Evolutionary conservation across 2,329 filamentous ascomycete genomes (phyloP), one percentile per base, ranked within the genome.

Genomic region (Nothomitra cinnamomea): DNA sequence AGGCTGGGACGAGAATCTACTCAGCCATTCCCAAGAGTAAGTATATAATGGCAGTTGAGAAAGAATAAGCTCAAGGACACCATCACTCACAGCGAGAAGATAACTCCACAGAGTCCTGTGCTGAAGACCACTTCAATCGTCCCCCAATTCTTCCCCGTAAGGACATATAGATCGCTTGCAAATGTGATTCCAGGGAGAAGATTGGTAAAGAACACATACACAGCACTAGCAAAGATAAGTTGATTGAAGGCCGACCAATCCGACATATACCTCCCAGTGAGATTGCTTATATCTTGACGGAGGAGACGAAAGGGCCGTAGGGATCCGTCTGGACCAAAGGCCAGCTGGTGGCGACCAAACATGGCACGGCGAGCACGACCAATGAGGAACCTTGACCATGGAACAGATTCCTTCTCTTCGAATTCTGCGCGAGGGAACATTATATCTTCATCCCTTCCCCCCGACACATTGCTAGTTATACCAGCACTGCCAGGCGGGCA

Each of bases 161-260:
- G 65, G 3, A 75, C 73, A 60, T 79, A 80, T 54, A 83, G 63
- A 61, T 83, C 80, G 61, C 75, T 79, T 0, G 79, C 79, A 64
- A 83, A 83, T 0, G 79, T 83, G 60, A 83, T 82, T 1, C 80
- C 79, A 0, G 80, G 80, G 10, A 83, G 64, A 4, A 83, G 69
- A 61, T 82, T 82, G 25, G 78, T 82, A 61, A 83, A 82, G 68
- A 82, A 82, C 56, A 82, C 72, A 64, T 80, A 82, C 28, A 82
- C 72, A 1, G 79, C 75, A 60, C 77, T 80, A 22, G 79, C 79
- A 53, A 83, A 65, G 5, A 82, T 68, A 40, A 82, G 66, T 60
- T 83, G 80, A 60, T 82, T 82, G 64, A 83, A 82, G 21, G 74
- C 58, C 3, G 65, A 69, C 76, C 75, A 78, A 59, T 78, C 75